These are phyloP conservation scores for Diaporthe vaccinii DNA, from an alignment of 2,329 filamentous ascomycete genomes.

Conservation along the genomic window DNA sequence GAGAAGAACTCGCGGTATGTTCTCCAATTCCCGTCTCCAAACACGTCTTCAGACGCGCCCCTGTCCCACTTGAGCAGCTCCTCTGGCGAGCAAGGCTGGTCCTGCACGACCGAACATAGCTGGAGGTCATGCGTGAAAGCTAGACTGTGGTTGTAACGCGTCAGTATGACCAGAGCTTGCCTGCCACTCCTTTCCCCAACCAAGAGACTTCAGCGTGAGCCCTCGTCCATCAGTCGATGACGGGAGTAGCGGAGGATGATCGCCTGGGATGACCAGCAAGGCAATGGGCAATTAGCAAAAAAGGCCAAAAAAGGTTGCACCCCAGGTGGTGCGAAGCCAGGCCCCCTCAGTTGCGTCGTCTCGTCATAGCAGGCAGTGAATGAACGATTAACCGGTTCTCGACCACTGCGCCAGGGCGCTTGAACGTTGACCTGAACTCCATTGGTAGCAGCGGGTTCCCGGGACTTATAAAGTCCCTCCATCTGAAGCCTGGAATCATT, in stretches of 20 bases:
- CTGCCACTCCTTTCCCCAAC: background rate
- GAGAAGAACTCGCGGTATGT: background rate
- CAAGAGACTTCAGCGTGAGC: background rate
- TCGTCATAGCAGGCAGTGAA: conserved; percentile 11
- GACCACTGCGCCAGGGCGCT: conserved; percentile 17
- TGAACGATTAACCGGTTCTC: conserved; percentile 22
- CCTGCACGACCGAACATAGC: background rate
- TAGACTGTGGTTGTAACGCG: too few relatives aligned
- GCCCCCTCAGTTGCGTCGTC: conserved; percentile 26
- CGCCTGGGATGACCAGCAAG: background rate
- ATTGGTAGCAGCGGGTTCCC: background rate
- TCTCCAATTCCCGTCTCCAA: background rate
- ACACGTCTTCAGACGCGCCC: too few relatives aligned
- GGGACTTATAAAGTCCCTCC: background rate
- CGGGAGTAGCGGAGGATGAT: too few relatives aligned
- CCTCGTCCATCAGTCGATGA: background rate
- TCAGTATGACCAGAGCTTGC: background rate
- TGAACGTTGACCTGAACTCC: conserved; percentile 19
- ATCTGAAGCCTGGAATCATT: background rate
- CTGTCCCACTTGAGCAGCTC: background rate
- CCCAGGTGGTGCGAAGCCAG: conserved; percentile 17
- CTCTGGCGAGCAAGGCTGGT: too few relatives aligned
- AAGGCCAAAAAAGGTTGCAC: background rate
- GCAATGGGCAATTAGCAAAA: background rate
- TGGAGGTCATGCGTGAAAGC: background rate